Evolutionary conservation across 1,284 basidiomycete species (phyloP).

Genomic region (Malassezia vespertilionis): DNA sequence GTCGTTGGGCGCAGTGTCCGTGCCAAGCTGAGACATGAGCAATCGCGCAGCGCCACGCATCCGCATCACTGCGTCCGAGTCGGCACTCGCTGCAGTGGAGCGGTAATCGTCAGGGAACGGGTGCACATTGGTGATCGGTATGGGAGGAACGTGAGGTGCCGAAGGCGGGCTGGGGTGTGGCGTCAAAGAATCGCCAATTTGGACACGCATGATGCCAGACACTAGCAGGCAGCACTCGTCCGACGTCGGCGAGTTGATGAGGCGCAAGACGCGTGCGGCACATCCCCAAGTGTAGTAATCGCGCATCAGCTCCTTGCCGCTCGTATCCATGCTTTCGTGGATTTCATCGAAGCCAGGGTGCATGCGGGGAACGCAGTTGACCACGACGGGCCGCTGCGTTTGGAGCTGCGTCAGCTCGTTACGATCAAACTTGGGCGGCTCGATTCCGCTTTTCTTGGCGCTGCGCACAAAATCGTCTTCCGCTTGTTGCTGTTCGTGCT

Average conservation of each 20-base stretch:
- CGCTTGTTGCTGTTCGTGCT: not conserved
- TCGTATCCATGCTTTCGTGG: constrained; percentile 18
- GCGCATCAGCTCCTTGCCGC: constrained; percentile 27
- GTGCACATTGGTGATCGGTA: not conserved
- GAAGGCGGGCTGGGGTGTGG: not conserved
- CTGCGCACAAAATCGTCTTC: not conserved
- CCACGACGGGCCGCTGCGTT: constrained; percentile 5
- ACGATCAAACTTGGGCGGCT: too few relatives aligned
- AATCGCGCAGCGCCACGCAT: constrained; percentile 28
- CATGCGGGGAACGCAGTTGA: constrained; percentile 5
- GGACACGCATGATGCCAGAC: constrained; percentile 36
- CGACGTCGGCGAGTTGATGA: constrained; percentile 36
- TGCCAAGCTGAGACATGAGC: constrained; percentile 26
- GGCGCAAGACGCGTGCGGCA: constrained; percentile 38
- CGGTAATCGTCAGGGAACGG: constrained; percentile 19
- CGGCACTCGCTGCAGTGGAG: constrained; percentile 2
- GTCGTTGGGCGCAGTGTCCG: not conserved
- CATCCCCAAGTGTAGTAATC: constrained; percentile 39
- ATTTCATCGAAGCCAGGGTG: constrained; percentile 20
- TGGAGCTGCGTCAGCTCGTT: not conserved
- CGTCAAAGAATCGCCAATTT: constrained; percentile 20
- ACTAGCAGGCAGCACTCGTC: constrained; percentile 41
- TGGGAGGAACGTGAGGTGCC: not conserved
- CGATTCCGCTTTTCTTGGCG: not conserved
- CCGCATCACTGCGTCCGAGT: constrained; percentile 23